phyloP scores from a whole-genome alignment of 768 basidiomycete species.

The Atractiella rhizophila region DNA sequence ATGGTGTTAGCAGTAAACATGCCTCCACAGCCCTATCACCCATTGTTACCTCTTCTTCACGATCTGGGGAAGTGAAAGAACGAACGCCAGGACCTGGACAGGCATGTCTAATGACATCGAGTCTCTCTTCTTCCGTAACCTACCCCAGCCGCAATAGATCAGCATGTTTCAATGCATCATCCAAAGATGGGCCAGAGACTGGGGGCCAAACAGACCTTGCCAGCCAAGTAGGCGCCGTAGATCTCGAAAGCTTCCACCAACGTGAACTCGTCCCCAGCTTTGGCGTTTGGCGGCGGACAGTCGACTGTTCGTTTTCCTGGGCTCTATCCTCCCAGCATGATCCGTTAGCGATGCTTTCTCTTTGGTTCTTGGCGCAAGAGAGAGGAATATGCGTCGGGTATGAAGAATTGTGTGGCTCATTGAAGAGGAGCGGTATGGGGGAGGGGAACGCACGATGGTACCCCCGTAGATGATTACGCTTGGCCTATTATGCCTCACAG shows the following conservation, averaged over 20 bases:
- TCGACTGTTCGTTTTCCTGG: no score
- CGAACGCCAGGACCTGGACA: conserved; percentile 10
- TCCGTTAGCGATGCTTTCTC: conserved; percentile 17
- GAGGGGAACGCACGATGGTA: conserved; percentile 19
- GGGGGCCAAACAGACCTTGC: no score
- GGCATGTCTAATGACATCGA: background rate
- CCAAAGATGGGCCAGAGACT: no score
- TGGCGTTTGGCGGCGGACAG: no score
- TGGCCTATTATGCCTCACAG: conserved; percentile 14
- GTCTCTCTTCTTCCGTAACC: conserved; percentile 17
- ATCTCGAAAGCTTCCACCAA: no score
- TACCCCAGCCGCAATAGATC: conserved; percentile 16
- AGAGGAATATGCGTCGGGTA: conserved; percentile 11
- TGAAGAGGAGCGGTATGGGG: conserved; percentile 9
- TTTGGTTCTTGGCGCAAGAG: conserved; percentile 18
- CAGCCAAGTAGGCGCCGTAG: no score
- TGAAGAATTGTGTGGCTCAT: conserved; percentile 18
- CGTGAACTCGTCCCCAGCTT: conserved; percentile 9
- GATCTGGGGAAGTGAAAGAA: no score
- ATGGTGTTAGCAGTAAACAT: conserved; percentile 20
- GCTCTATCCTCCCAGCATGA: no score
- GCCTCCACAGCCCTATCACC: conserved; percentile 19
- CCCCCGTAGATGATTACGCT: conserved; percentile 19
- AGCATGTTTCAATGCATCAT: conserved; percentile 16
- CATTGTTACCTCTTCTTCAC: no score